Evolutionary conservation across 2,329 filamentous ascomycete genomes (phyloP).

Genomic region (Penicillium paneum): DNA sequence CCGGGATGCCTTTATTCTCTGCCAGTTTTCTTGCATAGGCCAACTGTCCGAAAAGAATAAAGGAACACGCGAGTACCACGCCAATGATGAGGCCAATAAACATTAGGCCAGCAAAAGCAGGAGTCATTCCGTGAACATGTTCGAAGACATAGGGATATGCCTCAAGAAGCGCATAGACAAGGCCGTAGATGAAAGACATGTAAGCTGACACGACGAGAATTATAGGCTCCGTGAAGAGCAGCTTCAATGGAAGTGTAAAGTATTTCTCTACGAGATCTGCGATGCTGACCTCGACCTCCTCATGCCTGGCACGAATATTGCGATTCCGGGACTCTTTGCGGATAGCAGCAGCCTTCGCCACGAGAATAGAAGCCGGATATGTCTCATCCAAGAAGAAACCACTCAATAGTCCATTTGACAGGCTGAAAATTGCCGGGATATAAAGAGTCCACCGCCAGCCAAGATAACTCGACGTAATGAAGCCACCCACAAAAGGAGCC

Average conservation of each 20-base stretch:
- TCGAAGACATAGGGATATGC: conserved; percentile 33
- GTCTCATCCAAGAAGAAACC: conserved; percentile 50
- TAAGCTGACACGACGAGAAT: conserved; percentile 33
- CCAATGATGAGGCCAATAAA: conserved; percentile 32
- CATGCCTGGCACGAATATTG: conserved; percentile 54
- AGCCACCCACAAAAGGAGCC: conserved; percentile 51
- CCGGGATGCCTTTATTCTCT: conserved; percentile 18
- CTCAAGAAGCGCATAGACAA: conserved; percentile 27
- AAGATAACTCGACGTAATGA: conserved; percentile 45
- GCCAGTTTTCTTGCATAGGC: conserved; percentile 24
- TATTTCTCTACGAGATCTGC: conserved; percentile 46
- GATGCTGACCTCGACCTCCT: conserved; percentile 50
- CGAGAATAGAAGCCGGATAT: conserved; percentile 52
- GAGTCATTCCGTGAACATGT: conserved; percentile 26
- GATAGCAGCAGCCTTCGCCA: conserved; percentile 51
- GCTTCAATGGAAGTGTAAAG: conserved; percentile 39
- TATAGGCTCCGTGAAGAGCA: conserved; percentile 39
- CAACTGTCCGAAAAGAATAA: conserved; percentile 26
- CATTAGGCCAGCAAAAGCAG: conserved; percentile 28
- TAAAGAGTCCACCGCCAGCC: conserved; percentile 53
- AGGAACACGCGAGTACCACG: conserved; percentile 14
- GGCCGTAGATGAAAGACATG: conserved; percentile 33
- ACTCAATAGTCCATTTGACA: conserved; percentile 36
- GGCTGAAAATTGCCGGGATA: conserved; percentile 51
- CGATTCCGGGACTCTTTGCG: conserved; percentile 52